Evolutionary conservation across 805 yeast species (phyloP).

Genomic region (Pichia heedii): DNA sequence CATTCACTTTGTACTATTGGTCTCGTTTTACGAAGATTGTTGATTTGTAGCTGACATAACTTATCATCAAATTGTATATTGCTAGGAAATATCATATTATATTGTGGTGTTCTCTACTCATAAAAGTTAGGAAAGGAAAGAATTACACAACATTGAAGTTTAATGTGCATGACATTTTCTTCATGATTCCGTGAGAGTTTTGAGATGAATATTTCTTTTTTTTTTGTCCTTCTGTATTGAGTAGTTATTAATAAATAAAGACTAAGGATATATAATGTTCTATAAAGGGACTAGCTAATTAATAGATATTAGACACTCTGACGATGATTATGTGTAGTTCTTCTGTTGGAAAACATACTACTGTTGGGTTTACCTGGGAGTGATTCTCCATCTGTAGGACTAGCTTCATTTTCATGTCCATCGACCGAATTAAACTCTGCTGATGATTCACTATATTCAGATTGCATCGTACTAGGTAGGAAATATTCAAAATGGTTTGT

Average conservation of each 20-base stretch:
- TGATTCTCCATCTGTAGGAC: neutral
- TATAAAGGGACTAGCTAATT: too few relatives aligned
- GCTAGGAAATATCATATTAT: slow-evolving; percentile 5
- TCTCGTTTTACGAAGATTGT: slow-evolving; percentile 5
- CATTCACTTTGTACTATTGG: slow-evolving; percentile 7
- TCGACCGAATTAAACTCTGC: too few relatives aligned
- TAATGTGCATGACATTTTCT: too few relatives aligned
- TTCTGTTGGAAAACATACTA: neutral
- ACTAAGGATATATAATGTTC: too few relatives aligned
- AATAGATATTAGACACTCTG: neutral
- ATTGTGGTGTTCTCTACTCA: too few relatives aligned
- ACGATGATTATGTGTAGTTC: neutral
- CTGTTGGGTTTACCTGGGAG: neutral
- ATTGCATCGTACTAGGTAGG: neutral
- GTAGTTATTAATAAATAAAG: too few relatives aligned
- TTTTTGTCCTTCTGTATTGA: too few relatives aligned
- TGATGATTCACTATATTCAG: neutral
- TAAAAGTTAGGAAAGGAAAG: too few relatives aligned
- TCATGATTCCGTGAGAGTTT: too few relatives aligned
- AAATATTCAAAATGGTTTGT: neutral
- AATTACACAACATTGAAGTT: too few relatives aligned
- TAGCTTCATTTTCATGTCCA: neutral
- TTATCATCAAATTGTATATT: slow-evolving; percentile 1
- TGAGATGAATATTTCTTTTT: too few relatives aligned
- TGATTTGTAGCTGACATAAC: slow-evolving; percentile 5